Base-by-base conservation (phyloP, 2,329 filamentous ascomycete species). In the Aspergillus cejpii region DNA sequence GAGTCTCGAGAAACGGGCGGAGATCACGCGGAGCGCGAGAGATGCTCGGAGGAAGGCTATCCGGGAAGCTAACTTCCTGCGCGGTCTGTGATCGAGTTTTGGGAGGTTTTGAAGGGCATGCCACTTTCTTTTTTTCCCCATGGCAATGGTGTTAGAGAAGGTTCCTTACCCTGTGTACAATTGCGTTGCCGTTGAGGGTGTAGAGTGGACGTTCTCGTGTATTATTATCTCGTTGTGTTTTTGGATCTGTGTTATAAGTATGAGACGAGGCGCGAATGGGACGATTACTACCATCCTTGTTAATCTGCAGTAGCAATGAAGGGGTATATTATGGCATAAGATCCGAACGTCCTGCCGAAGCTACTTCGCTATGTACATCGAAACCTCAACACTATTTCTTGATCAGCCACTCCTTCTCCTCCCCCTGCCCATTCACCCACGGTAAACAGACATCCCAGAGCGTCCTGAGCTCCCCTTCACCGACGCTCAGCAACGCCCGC, bases 1-100 rank as follows among this genome's bases (percentile, higher is more conserved):
- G 37, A 64, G 66, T 49, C 43, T 67, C 21, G 59, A 64, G 27
- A 65, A 68, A 48, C 59, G 69, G 29, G 49, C 56, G 14, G 65
- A 71, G 49, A 64, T 74, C 21, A 72, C 63, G 11, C 69, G 67
- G 59, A 72, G 68, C 51, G 65, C 68, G 19, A 62, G 71, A 45
- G 61, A 62, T 12, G 70, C 70, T 5, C 67, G 71, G 49, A 64
- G 71, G 47, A 73, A 71, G 59, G 59, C 57, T 12, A 73, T 74
- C 42, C 62, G 69, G 49, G 70, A 74, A 49, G 62, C 61, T 29
- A 74, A 74, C 61, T 74, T 72, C 64, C 60, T 74, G 59, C 67
- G 68, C 43, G 69, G 70, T 20, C 61, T 74, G 57, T 74, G 65
- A 61, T 47, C 53, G 38, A n/a, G n/a, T n/a, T n/a, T n/a, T n/a